phyloP scores from a whole-genome alignment of 495 filamentous ascomycete genomes.

The Lophium mytilinum region DNA sequence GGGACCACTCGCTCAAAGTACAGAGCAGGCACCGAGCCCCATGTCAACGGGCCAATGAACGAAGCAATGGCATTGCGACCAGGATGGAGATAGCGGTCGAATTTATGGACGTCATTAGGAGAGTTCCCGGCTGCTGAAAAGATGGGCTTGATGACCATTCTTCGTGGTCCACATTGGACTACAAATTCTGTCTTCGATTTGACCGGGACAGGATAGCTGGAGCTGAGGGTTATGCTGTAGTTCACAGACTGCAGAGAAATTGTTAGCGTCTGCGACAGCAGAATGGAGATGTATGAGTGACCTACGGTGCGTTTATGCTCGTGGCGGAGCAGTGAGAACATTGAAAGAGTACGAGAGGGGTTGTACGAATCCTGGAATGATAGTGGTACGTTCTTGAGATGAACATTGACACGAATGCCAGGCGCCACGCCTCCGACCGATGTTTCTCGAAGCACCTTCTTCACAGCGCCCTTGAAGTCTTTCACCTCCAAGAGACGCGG shows the following conservation, averaged over 20 bases:
- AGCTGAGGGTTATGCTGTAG: slow-evolving; percentile 72
- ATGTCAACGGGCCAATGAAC: slow-evolving; percentile 83
- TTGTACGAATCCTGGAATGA: slow-evolving; percentile 46
- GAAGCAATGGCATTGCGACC: slow-evolving; percentile 85
- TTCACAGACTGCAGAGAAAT: slow-evolving; percentile 29
- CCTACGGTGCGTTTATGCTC: slow-evolving; percentile 77
- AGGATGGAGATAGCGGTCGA: slow-evolving; percentile 85
- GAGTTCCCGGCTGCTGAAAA: slow-evolving; percentile 79
- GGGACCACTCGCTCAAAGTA: slow-evolving; percentile 59
- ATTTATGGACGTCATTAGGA: slow-evolving; percentile 94
- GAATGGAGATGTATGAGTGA: not conserved
- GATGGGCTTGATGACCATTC: slow-evolving; percentile 67
- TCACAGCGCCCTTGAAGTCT: slow-evolving; percentile 76
- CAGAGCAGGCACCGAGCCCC: slow-evolving; percentile 81
- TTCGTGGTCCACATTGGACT: slow-evolving; percentile 77
- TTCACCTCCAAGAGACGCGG: slow-evolving; percentile 69
- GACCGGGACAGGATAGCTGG: slow-evolving; percentile 61
- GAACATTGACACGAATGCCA: slow-evolving; percentile 70
- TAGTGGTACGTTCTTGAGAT: slow-evolving; percentile 65
- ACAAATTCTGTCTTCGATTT: slow-evolving; percentile 86
- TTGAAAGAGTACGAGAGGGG: slow-evolving; percentile 51
- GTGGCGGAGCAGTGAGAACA: slow-evolving; percentile 83
- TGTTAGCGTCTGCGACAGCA: not conserved
- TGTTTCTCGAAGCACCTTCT: slow-evolving; percentile 65
- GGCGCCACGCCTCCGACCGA: slow-evolving; percentile 75